Evolutionary conservation across 2,329 filamentous ascomycete species (phyloP).

Genomic region (Penicillium verrucosum): DNA sequence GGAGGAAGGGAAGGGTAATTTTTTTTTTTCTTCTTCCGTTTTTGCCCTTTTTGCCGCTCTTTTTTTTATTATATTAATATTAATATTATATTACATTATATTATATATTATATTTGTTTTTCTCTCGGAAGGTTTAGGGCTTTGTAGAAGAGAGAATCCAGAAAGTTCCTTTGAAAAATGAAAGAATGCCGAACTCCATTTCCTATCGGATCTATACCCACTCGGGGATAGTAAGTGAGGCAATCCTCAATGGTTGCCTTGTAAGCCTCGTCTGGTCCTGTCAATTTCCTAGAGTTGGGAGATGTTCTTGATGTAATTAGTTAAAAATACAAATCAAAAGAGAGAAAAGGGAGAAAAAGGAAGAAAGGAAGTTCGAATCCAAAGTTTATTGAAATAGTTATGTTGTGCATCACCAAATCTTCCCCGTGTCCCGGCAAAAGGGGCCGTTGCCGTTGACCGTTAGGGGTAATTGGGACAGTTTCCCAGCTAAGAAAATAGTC

Average conservation of each 20-base stretch:
- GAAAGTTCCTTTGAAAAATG: neutral
- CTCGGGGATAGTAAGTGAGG: slow-evolving; percentile 11
- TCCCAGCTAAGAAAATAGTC: no score
- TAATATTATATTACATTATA: no score
- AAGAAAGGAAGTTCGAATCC: neutral
- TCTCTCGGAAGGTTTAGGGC: slow-evolving; percentile 1
- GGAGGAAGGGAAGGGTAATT: no score
- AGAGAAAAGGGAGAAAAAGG: neutral
- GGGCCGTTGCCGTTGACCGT: slow-evolving; percentile 22
- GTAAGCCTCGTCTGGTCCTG: slow-evolving; percentile 11
- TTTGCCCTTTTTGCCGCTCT: neutral
- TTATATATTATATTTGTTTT: neutral
- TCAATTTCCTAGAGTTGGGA: slow-evolving; percentile 20
- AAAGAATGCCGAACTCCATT: neutral
- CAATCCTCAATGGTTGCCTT: slow-evolving; percentile 9
- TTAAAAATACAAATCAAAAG: neutral
- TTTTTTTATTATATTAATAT: no score
- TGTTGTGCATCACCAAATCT: slow-evolving; percentile 21
- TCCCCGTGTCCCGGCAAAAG: slow-evolving; percentile 15
- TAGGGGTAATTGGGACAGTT: slow-evolving; percentile 6
- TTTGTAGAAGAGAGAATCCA: neutral
- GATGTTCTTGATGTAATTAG: neutral
- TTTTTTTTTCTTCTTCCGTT: neutral
- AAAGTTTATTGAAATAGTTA: slow-evolving; percentile 1
- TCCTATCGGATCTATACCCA: slow-evolving; percentile 13